These are phyloP conservation scores for Penicillium sp. DNA, from an alignment of 2,329 filamentous ascomycete genomes.

Conservation along the genomic window DNA sequence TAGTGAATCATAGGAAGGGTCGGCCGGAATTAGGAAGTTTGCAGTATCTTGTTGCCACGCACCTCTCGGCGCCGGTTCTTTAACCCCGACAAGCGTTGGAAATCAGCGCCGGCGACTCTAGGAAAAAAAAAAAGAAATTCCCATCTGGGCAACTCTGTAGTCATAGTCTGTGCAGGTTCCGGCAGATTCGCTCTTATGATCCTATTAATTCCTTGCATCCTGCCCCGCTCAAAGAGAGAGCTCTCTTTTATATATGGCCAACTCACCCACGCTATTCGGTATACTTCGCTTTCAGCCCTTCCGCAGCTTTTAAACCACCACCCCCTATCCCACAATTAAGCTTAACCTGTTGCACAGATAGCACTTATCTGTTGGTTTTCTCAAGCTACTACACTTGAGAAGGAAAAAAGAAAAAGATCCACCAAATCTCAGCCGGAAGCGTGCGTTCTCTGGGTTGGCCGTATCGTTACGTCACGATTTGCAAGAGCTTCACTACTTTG, in stretches of 20 bases:
- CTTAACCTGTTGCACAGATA: background rate
- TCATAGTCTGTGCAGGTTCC: background rate
- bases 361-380: background rate
- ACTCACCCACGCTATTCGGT: background rate
- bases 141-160: background rate
- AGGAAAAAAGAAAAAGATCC: background rate
- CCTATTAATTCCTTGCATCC: conserved; percentile 9
- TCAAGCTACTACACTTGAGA: background rate
- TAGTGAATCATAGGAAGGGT: background rate
- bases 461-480: conserved; percentile 26
- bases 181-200: conserved; percentile 3
- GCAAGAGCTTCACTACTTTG: conserved; percentile 18
- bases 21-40: background rate
- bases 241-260: conserved; percentile 13
- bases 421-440: background rate
- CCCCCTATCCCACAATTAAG: background rate
- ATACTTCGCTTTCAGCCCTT: conserved; percentile 26
- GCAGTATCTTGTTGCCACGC: conserved; percentile 28
- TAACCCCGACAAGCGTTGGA: conserved; percentile 32
- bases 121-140: background rate
- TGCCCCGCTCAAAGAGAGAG: background rate
- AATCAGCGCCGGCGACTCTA: conserved; percentile 14
- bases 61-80: conserved; percentile 21
- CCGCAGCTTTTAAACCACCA: background rate
- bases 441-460: conserved; percentile 7